Evolutionary conservation across 1,284 basidiomycete species (phyloP).

Genomic region (Melampsora medusae): DNA sequence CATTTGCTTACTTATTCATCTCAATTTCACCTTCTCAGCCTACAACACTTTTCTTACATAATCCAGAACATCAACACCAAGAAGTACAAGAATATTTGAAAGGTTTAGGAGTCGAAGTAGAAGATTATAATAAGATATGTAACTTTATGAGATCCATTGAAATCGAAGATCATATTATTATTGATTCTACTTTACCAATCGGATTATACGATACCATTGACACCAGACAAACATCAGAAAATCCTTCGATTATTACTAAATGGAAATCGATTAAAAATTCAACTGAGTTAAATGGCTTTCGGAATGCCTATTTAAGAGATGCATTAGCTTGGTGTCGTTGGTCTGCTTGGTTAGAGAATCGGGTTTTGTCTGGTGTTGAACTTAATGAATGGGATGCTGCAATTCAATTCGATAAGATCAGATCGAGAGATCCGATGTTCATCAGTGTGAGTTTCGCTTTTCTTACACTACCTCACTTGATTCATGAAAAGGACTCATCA

Average conservation of each 20-base stretch:
- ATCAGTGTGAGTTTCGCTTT: background rate
- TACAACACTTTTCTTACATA: too few relatives aligned
- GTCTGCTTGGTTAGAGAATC: conserved; percentile 52
- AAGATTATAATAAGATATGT: conserved; percentile 77
- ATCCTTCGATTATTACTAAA: conserved; percentile 47
- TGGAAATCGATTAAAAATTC: conserved; percentile 52
- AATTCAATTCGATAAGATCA: background rate
- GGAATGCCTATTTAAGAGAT: conserved; percentile 51
- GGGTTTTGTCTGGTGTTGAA: conserved; percentile 32
- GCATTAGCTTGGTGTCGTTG: conserved; percentile 52
- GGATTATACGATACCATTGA: background rate
- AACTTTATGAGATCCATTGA: conserved; percentile 60
- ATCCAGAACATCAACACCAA: conserved; percentile 44
- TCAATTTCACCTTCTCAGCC: conserved; percentile 46
- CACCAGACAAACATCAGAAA: background rate
- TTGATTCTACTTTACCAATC: background rate
- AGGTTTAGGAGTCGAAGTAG: conserved; percentile 60
- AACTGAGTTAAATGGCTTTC: conserved; percentile 51
- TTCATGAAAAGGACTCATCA: background rate
- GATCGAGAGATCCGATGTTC: background rate
- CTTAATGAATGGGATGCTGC: conserved; percentile 51
- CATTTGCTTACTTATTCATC: conserved; percentile 2
- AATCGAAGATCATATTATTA: background rate
- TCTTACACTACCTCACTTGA: background rate
- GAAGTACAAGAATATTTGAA: conserved; percentile 65